Conservation (phyloP, 306 rosid species). For the Quercus cerris region DNA sequence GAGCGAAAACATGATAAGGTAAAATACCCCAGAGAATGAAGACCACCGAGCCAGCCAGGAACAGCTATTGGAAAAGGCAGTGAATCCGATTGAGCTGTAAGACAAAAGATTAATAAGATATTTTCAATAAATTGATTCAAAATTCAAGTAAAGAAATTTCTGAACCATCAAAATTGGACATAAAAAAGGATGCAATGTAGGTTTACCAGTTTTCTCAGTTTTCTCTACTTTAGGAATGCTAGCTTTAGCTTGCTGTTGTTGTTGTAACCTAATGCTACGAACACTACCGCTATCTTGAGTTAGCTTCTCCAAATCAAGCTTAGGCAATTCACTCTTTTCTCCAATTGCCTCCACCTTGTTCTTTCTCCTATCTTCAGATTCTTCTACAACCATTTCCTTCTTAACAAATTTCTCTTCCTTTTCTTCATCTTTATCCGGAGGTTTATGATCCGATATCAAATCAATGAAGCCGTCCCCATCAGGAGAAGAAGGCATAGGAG, state of each 20-base stretch:
- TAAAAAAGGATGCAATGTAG: not conserved
- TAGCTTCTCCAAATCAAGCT: constrained; percentile 38
- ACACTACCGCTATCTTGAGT: constrained; percentile 18
- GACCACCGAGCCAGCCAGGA: constrained; percentile 37
- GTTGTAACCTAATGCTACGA: constrained; percentile 22
- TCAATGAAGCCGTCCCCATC: constrained; percentile 30
- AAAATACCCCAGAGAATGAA: constrained; percentile 52
- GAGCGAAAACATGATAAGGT: constrained; percentile 11
- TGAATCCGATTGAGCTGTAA: constrained; percentile 36
- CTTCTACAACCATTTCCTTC: constrained; percentile 24
- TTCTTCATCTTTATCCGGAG: constrained; percentile 31
- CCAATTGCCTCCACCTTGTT: constrained; percentile 20
- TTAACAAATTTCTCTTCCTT: constrained; percentile 29
- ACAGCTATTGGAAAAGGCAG: constrained; percentile 34
- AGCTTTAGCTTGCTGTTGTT: constrained; percentile 24
- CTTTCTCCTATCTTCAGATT: constrained; percentile 26
- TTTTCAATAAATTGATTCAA: constrained; percentile 15
- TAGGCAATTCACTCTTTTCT: constrained; percentile 33
- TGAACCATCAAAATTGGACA: not conserved
- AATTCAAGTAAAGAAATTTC: not conserved
- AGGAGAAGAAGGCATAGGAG: constrained; percentile 37
- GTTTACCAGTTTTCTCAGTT: constrained; percentile 50
- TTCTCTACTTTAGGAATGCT: constrained; percentile 33
- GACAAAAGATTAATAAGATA: constrained; percentile 7
- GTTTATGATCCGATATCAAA: constrained; percentile 29